A percentile compares a stretch with the other conserved stretches of the same genome.
These are phyloP conservation scores for Arthroderma sp. DNA, from an alignment of 2,329 filamentous ascomycete genomes.

Conservation along the genomic window DNA sequence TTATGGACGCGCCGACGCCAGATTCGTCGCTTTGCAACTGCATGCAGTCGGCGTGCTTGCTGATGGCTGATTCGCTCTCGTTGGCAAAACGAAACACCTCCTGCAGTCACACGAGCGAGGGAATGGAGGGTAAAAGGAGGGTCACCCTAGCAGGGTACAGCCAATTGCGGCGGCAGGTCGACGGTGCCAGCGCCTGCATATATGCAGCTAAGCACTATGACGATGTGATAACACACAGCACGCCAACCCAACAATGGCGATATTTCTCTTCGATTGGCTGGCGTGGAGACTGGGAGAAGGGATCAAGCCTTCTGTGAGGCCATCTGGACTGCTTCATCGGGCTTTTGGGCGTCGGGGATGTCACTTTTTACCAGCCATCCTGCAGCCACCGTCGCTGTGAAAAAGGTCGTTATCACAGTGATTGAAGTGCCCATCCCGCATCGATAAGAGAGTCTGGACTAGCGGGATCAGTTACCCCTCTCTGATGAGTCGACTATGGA, in stretches of 20 bases:
- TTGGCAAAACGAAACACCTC: neutral
- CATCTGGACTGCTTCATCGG: too few species aligned
- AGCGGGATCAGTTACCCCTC: neutral
- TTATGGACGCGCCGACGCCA: neutral
- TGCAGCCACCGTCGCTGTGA: neutral
- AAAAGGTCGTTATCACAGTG: neutral
- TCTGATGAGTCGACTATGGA: conserved; percentile 20
- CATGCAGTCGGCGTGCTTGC: neutral
- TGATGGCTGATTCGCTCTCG: neutral
- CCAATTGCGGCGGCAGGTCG: neutral
- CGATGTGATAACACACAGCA: neutral
- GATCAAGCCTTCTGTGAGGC: conserved; percentile 1
- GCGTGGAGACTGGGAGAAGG: neutral
- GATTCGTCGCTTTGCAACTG: neutral
- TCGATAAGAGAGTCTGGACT: neutral
- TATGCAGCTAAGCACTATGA: neutral
- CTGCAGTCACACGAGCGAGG: neutral
- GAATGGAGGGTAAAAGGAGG: neutral
- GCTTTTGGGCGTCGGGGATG: too few species aligned
- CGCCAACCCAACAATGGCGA: neutral
- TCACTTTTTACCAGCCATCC: neutral
- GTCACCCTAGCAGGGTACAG: neutral
- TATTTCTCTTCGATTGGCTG: neutral
- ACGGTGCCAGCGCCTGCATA: neutral
- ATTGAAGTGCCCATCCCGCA: neutral